A percentile compares a stretch with the other conserved stretches of the same genome.
Evolutionary conservation across 2,329 filamentous ascomycete species (phyloP).

Genomic region (Aspergillus uvarum): DNA sequence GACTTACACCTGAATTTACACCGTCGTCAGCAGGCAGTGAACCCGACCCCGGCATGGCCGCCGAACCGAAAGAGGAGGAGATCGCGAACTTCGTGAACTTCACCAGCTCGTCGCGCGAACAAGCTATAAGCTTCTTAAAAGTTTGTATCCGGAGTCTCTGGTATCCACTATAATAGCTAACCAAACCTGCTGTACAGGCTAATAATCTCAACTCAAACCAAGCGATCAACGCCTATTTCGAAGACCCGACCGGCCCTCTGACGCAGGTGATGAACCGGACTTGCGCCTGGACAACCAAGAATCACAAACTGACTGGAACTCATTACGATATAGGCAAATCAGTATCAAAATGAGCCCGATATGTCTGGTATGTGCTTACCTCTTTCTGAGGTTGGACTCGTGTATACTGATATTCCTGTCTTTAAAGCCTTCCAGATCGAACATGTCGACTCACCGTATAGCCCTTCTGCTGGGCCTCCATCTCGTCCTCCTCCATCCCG

Average conservation of each 20-base stretch:
- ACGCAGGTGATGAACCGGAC: constrained; percentile 28
- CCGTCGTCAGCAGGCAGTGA: neutral
- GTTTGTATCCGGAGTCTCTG: constrained; percentile 21
- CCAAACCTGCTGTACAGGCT: constrained; percentile 32
- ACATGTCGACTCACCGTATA: constrained; percentile 36
- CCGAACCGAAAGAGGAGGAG: constrained; percentile 42
- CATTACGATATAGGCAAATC: constrained; percentile 16
- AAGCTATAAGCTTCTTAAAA: constrained; percentile 44
- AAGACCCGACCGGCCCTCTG: constrained; percentile 41
- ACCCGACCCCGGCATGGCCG: constrained; percentile 28
- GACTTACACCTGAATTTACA: neutral
- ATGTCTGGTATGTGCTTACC: constrained; percentile 25
- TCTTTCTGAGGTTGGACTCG: neutral
- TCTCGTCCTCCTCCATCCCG: constrained; percentile 44
- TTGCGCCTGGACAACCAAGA: neutral
- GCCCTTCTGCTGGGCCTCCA: constrained; percentile 25
- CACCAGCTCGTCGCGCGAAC: constrained; percentile 40
- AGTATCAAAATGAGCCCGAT: constrained; percentile 27
- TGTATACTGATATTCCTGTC: constrained; percentile 2
- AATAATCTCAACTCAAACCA: constrained; percentile 46
- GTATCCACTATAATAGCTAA: constrained; percentile 13
- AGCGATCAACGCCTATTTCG: constrained; percentile 50
- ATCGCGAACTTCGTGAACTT: constrained; percentile 44
- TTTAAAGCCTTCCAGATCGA: constrained; percentile 40
- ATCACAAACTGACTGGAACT: constrained; percentile 12